phyloP scores from a whole-genome alignment of 1,284 basidiomycete species.

The Peniophora sp. region DNA sequence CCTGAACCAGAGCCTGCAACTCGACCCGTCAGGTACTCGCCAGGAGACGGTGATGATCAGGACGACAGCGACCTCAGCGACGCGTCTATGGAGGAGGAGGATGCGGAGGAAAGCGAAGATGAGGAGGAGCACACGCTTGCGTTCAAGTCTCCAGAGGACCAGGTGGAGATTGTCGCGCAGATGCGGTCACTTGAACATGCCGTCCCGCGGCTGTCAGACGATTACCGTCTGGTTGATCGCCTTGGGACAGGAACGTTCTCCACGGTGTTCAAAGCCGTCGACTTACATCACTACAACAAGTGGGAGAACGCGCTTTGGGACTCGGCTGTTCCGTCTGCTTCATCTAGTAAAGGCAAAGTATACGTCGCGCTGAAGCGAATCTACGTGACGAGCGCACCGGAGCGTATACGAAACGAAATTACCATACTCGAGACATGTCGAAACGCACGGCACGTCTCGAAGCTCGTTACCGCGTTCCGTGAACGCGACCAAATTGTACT shows the following conservation, averaged over 20 bases:
- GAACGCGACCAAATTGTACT: constrained; percentile 90
- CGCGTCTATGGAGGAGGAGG: constrained; percentile 13
- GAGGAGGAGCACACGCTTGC: constrained; percentile 50
- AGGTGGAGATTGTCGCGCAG: constrained; percentile 68
- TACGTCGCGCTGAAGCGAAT: constrained; percentile 97
- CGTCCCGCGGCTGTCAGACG: constrained; percentile 54
- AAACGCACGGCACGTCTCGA: constrained; percentile 79
- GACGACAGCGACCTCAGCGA: constrained; percentile 21
- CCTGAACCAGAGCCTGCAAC: constrained; percentile 17
- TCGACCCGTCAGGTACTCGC: constrained; percentile 3
- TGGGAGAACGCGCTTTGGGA: constrained; percentile 85
- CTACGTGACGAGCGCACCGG: constrained; percentile 92
- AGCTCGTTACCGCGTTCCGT: constrained; percentile 92
- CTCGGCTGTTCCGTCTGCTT: constrained; percentile 49
- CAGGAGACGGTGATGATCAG: constrained; percentile 12
- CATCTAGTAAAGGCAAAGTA: constrained; percentile 45
- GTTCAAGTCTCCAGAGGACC: constrained; percentile 61
- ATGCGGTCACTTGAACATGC: constrained; percentile 57
- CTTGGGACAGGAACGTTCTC: constrained; percentile 98
- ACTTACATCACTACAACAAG: constrained; percentile 64
- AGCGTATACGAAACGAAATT: constrained; percentile 91
- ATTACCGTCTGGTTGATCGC: constrained; percentile 84
- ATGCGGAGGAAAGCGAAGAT: constrained; percentile 25
- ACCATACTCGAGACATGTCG: constrained; percentile 84
- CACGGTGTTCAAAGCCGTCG: constrained; percentile 95